phyloP scores from a whole-genome alignment of 2,329 filamentous ascomycete genomes.

The Alternaria consortialis region DNA sequence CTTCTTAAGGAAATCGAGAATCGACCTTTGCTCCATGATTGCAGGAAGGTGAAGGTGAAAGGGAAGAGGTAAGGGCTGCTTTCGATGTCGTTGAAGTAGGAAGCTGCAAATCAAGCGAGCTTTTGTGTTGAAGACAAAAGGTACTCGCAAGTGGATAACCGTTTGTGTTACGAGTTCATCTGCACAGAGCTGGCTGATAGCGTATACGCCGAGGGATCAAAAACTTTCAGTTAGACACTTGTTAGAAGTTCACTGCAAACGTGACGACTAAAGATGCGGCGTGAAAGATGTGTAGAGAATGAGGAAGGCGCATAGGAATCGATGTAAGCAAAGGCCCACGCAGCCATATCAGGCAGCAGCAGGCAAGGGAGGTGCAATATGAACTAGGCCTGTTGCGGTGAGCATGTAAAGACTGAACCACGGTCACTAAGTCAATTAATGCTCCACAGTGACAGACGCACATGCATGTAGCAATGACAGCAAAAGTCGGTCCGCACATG shows the following conservation, averaged over 20 bases:
- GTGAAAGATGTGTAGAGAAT: not conserved
- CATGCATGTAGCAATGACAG: not conserved
- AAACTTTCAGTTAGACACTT: not conserved
- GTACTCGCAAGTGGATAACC: not conserved
- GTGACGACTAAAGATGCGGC: not conserved
- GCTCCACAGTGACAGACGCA: not conserved
- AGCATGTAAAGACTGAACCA: not conserved
- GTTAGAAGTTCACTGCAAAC: not conserved
- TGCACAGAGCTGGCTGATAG: not conserved
- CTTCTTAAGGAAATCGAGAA: slow-evolving; percentile 31
- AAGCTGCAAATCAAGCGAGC: not conserved
- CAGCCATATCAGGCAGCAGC: slow-evolving; percentile 24
- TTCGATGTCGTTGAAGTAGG: not conserved
- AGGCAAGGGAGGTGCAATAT: slow-evolving; percentile 4
- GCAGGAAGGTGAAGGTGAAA: not conserved
- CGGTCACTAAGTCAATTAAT: not conserved
- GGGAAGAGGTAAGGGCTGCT: too few relatives aligned
- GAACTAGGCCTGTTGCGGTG: slow-evolving; percentile 6
- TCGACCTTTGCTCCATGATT: slow-evolving; percentile 36
- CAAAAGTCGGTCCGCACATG: slow-evolving; percentile 12
- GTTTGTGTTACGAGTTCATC: not conserved
- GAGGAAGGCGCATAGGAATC: not conserved
- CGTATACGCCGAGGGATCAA: not conserved
- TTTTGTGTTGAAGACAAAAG: not conserved
- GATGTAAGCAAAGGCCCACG: not conserved